These are phyloP conservation scores for Misopates orontium DNA, from an alignment of 257 asterid species.

Conservation along the genomic window DNA sequence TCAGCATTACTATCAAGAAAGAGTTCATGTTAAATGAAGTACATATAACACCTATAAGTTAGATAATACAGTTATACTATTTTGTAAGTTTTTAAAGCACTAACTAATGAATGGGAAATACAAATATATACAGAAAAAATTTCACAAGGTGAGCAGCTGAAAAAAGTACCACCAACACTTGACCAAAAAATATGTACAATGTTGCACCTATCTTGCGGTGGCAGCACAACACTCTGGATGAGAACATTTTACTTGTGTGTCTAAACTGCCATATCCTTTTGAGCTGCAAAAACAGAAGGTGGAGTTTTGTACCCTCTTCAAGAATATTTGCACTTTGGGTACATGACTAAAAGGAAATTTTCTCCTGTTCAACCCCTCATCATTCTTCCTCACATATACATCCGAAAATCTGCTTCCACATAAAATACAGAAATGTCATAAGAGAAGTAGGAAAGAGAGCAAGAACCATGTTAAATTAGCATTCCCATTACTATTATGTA, in stretches of 20 bases:
- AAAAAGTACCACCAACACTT: not conserved
- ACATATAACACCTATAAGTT: not conserved
- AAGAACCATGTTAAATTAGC: not conserved
- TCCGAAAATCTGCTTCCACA: not conserved
- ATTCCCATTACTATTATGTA: not conserved
- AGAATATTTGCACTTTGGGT: no score
- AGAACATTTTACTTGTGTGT: not conserved
- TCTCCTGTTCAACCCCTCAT: not conserved
- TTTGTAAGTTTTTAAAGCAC: no score
- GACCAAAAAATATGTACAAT: not conserved
- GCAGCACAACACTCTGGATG: not conserved
- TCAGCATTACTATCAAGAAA: not conserved
- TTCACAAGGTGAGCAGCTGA: not conserved
- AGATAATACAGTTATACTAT: not conserved
- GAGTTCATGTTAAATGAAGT: not conserved
- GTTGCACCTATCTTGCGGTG: no score
- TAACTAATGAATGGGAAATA: not conserved
- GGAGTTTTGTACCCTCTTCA: not conserved
- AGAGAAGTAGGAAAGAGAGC: not conserved
- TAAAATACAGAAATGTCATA: not conserved
- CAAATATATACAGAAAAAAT: not conserved
- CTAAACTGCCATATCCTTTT: not conserved
- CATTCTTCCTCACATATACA: conserved; percentile 1
- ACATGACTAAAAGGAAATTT: no score
- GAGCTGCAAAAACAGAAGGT: not conserved